Evolutionary conservation across 2,329 filamentous ascomycete species (phyloP).

Genomic region (Achaetomium macrosporum): DNA sequence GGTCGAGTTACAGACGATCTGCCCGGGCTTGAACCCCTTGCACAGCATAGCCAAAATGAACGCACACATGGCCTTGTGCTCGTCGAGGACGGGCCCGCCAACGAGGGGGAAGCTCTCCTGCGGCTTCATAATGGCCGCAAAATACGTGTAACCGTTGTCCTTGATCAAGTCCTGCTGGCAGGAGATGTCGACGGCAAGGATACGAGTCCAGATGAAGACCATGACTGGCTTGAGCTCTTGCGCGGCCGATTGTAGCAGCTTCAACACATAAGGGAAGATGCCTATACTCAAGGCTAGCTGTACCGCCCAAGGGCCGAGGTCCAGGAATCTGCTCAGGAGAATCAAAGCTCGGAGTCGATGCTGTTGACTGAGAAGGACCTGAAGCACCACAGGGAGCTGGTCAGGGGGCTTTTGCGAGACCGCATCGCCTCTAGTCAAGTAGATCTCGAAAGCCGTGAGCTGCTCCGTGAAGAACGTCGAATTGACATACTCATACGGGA

Average conservation of each 20-base stretch:
- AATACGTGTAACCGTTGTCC: conserved; percentile 96
- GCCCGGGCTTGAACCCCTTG: conserved; percentile 87
- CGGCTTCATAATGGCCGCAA: conserved; percentile 85
- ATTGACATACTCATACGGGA: conserved; percentile 86
- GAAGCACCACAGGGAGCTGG: conserved; percentile 90
- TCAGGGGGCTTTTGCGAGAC: conserved; percentile 84
- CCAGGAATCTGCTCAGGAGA: conserved; percentile 84
- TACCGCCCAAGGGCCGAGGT: conserved; percentile 97
- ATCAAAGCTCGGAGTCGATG: conserved; percentile 88
- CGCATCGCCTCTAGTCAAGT: conserved; percentile 73
- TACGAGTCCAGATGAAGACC: conserved; percentile 98
- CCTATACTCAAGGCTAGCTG: conserved; percentile 95
- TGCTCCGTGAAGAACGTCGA: conserved; percentile 97
- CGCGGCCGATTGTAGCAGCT: conserved; percentile 89
- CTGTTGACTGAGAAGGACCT: conserved; percentile 92
- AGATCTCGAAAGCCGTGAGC: conserved; percentile 93
- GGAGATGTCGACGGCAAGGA: conserved; percentile 88
- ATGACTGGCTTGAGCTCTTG: conserved; percentile 94
- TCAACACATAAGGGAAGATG: conserved; percentile 98
- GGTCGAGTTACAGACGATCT: conserved; percentile 82
- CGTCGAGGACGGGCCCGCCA: conserved; percentile 60
- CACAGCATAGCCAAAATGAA: conserved; percentile 98
- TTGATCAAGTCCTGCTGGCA: conserved; percentile 93
- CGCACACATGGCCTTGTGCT: conserved; percentile 98
- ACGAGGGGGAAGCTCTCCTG: conserved; percentile 75